phyloP scores from a whole-genome alignment of 108 stramenopile species.

The Fistulifera pelliculosa region DNA sequence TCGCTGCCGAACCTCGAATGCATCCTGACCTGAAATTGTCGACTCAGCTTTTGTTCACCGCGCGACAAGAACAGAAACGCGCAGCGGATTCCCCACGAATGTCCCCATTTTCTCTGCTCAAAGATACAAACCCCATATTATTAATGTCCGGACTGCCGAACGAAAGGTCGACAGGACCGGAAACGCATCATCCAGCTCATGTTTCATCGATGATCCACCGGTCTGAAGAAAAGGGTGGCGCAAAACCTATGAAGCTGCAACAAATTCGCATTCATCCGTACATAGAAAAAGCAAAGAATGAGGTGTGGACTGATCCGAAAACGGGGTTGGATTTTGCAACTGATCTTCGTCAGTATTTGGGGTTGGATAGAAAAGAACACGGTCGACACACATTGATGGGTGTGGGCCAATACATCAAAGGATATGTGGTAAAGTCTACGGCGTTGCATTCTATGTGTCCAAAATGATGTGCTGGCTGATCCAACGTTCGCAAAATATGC shows the following conservation, averaged over 20 bases:
- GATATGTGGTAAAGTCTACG: conserved; percentile 51
- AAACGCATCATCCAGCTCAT: conserved; percentile 4
- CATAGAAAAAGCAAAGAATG: conserved; percentile 54
- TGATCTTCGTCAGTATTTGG: conserved; percentile 62
- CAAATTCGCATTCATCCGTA: conserved; percentile 70
- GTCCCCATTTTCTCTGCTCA: conserved; percentile 8
- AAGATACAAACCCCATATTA: conserved; percentile 28
- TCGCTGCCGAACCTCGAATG: conserved; percentile 2
- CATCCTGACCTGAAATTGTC: conserved; percentile 7
- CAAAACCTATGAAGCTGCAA: conserved; percentile 6
- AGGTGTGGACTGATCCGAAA: conserved; percentile 61
- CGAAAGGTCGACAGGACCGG: not conserved
- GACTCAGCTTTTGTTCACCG: conserved; percentile 8
- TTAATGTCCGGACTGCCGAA: conserved; percentile 7
- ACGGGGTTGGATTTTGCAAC: conserved; percentile 66
- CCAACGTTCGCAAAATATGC: conserved; percentile 53
- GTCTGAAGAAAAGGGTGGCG: not conserved
- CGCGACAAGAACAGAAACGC: not conserved
- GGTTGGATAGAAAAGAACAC: conserved; percentile 54
- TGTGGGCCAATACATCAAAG: conserved; percentile 72
- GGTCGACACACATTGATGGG: conserved; percentile 80
- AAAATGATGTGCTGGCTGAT: conserved; percentile 75
- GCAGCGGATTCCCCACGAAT: not conserved
- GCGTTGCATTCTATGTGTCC: conserved; percentile 72
- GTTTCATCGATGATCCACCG: conserved; percentile 1